Conservation (phyloP, 2,329 filamentous ascomycete genomes). For the Pseudogymnoascus destructans region DNA sequence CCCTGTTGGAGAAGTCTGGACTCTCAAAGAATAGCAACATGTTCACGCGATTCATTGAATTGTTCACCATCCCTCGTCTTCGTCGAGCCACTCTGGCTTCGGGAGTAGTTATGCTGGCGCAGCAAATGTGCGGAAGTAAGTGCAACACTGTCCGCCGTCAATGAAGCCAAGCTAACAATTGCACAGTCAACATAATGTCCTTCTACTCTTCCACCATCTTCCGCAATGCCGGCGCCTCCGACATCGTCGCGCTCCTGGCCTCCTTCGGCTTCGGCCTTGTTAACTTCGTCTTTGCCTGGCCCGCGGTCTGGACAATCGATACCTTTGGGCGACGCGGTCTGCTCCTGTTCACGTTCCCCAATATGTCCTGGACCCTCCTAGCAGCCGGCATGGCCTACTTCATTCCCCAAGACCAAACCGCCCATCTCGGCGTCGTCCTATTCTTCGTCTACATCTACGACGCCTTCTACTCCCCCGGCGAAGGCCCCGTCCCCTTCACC, state of each 20-base stretch:
- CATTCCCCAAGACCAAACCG: slow-evolving; percentile 28
- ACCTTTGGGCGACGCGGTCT: slow-evolving; percentile 51
- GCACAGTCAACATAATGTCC: slow-evolving; percentile 50
- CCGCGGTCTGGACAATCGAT: slow-evolving; percentile 54
- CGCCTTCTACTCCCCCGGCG: slow-evolving; percentile 52
- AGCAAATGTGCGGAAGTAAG: slow-evolving; percentile 24
- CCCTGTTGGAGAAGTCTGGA: slow-evolving; percentile 23
- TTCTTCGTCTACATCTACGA: slow-evolving; percentile 53
- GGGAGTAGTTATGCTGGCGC: slow-evolving; percentile 57
- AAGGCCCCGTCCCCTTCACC: slow-evolving; percentile 48
- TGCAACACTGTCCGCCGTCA: not conserved
- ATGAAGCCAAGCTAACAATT: slow-evolving; percentile 13
- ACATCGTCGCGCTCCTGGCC: slow-evolving; percentile 44
- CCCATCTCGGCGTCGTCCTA: slow-evolving; percentile 42
- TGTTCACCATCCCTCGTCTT: slow-evolving; percentile 57
- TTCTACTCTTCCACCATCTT: slow-evolving; percentile 61
- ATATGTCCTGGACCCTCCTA: slow-evolving; percentile 55
- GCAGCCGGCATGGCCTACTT: slow-evolving; percentile 48
- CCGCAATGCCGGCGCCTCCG: slow-evolving; percentile 40
- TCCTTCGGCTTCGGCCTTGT: slow-evolving; percentile 53
- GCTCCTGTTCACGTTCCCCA: slow-evolving; percentile 51
- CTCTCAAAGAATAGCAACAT: slow-evolving; percentile 41
- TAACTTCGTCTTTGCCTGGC: slow-evolving; percentile 53
- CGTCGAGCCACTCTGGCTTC: slow-evolving; percentile 63
- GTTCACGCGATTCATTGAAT: slow-evolving; percentile 46